Percentiles rank a stretch among this genome's conserved stretches.
Conservation (phyloP, 179 eudicot genomes). For the Kewa caespitosa region DNA sequence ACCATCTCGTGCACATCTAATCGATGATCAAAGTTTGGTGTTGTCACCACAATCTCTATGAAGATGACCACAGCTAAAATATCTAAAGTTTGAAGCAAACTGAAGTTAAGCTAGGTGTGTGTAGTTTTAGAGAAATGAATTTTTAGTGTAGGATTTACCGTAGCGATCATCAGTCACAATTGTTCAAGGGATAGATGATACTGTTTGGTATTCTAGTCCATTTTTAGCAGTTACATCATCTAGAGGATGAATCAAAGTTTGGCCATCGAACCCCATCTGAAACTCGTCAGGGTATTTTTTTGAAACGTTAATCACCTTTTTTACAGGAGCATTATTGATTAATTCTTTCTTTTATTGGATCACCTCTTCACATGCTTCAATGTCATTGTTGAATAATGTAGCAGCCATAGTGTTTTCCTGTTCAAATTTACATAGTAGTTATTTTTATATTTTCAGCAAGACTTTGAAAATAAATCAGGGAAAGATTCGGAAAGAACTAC, state of each 20-base stretch:
- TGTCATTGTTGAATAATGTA: neutral
- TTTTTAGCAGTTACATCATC: neutral
- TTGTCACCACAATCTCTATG: neutral
- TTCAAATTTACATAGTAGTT: neutral
- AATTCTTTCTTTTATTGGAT: neutral
- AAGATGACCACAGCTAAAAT: neutral
- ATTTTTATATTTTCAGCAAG: neutral
- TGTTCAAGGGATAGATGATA: neutral
- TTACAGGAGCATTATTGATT: neutral
- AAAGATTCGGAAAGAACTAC: too few species aligned
- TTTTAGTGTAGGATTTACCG: neutral
- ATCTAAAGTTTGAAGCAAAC: neutral
- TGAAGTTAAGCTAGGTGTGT: neutral
- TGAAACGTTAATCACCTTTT: neutral
- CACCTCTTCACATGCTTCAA: constrained; percentile 3
- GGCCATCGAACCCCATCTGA: neutral
- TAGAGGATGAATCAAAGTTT: neutral
- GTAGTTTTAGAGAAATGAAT: neutral
- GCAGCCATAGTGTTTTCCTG: neutral
- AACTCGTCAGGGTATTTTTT: neutral
- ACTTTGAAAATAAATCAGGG: too few species aligned
- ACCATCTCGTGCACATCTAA: too few species aligned
- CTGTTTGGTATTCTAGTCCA: neutral
- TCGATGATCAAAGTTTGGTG: neutral
- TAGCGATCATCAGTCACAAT: neutral